phyloP scores from a whole-genome alignment of 1,284 basidiomycete genomes.

The Thelephora terrestris region DNA sequence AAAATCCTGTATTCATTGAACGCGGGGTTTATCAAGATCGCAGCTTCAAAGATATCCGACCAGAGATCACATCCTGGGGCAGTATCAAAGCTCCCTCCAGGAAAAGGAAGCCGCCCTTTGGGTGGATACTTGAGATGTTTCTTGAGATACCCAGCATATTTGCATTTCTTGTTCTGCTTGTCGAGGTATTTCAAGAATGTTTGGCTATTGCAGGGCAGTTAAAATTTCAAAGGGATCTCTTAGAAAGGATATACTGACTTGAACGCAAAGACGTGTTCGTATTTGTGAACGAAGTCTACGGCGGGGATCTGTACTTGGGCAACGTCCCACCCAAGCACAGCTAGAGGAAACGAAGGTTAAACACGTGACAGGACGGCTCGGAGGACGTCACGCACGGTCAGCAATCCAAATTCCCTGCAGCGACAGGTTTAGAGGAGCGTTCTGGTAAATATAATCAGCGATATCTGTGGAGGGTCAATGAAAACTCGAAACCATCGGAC shows the following conservation, averaged over 20 bases:
- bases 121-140: conserved; percentile 62
- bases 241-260: conserved; percentile 34
- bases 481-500: neutral
- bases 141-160: conserved; percentile 52
- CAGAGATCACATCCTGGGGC: conserved; percentile 55
- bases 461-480: conserved; percentile 36
- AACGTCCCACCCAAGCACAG: conserved; percentile 46
- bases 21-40: conserved; percentile 55
- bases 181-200: conserved; percentile 54
- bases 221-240: neutral
- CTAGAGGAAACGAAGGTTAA: conserved; percentile 20
- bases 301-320: conserved; percentile 60
- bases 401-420: conserved; percentile 65
- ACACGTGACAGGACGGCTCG: neutral
- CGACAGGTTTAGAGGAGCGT: conserved; percentile 38
- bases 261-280: conserved; percentile 55
- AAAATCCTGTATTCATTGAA: conserved; percentile 72
- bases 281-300: conserved; percentile 62
- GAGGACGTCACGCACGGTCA: conserved; percentile 41
- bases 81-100: conserved; percentile 34
- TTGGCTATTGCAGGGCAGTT: conserved; percentile 30
- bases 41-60: conserved; percentile 50
- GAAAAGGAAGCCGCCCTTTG: conserved; percentile 45
- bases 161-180: conserved; percentile 39
- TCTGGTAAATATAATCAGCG: conserved; percentile 60